Percentiles rank a stretch among this genome's conserved stretches.
These are phyloP conservation scores for Xerocomellus amylosporus DNA, from an alignment of 768 basidiomycete species.

Conservation along the genomic window DNA sequence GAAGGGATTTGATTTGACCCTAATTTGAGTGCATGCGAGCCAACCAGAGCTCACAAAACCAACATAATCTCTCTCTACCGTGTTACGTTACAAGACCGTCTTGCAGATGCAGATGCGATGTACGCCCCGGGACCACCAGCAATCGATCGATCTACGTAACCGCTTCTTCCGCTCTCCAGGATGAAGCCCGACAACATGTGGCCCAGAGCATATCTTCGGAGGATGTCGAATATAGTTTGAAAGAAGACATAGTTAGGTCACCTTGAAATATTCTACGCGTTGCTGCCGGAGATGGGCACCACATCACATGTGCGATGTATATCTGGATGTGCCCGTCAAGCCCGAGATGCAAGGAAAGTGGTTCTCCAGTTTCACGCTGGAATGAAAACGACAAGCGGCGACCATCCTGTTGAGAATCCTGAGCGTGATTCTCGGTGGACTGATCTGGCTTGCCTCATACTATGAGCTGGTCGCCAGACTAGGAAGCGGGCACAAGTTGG, in stretches of 20 bases:
- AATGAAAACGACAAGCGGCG: not conserved
- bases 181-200: conserved; percentile 12
- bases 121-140: not conserved
- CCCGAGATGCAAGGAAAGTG: not conserved
- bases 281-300: not conserved
- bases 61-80: no score
- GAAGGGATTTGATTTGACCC: no score
- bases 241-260: not conserved
- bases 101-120: not conserved
- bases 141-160: not conserved
- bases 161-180: not conserved
- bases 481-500: not conserved
- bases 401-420: not conserved
- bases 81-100: no score
- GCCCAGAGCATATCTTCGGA: no score
- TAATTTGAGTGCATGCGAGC: no score
- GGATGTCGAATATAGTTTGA: not conserved
- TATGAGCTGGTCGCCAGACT: no score
- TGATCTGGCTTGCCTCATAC: not conserved
- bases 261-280: not conserved
- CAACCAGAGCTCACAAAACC: no score
- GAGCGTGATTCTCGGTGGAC: not conserved
- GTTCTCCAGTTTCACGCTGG: not conserved
- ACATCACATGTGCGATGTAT: not conserved
- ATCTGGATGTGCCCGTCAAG: not conserved